phyloP scores from a whole-genome alignment of 1,139 yeast genomes.

The Yamadazyma epiphylla region DNA sequence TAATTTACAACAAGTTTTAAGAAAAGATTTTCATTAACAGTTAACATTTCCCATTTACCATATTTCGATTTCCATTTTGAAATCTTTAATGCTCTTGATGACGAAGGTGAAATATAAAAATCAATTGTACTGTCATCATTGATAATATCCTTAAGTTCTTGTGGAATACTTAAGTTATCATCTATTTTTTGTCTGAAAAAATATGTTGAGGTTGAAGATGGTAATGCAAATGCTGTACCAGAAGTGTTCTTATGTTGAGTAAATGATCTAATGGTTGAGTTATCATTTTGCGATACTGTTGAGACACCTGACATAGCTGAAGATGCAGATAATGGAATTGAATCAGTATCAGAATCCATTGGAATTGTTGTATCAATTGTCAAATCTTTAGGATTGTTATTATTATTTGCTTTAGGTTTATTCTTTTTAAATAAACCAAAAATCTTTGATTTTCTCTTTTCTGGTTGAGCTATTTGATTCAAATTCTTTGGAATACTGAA shows the following conservation, averaged over 20 bases:
- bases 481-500: constrained; percentile 18
- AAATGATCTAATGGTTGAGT: constrained; percentile 6
- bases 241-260: constrained; percentile 20
- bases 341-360: constrained; percentile 14
- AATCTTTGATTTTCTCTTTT: constrained; percentile 14
- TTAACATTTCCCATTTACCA: constrained; percentile 48
- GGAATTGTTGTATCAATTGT: constrained; percentile 11
- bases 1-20: constrained; percentile 38
- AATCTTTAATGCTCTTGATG: constrained; percentile 35
- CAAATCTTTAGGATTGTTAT: constrained; percentile 11
- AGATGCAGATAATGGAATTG: constrained; percentile 13
- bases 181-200: constrained; percentile 29
- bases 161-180: constrained; percentile 26
- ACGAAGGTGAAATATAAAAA: constrained; percentile 32
- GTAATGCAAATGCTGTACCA: constrained; percentile 43
- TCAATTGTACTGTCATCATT: constrained; percentile 40
- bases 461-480: constrained; percentile 7
- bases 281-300: constrained; percentile 10
- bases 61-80: constrained; percentile 42
- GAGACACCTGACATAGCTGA: constrained; percentile 11
- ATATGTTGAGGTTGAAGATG: constrained; percentile 41
- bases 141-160: constrained; percentile 33
- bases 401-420: constrained; percentile 5
- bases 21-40: constrained; percentile 33
- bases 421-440: constrained; percentile 19